These are phyloP conservation scores for Sechiopsis laciniata DNA, from an alignment of 306 rosid species.

Conservation along the genomic window DNA sequence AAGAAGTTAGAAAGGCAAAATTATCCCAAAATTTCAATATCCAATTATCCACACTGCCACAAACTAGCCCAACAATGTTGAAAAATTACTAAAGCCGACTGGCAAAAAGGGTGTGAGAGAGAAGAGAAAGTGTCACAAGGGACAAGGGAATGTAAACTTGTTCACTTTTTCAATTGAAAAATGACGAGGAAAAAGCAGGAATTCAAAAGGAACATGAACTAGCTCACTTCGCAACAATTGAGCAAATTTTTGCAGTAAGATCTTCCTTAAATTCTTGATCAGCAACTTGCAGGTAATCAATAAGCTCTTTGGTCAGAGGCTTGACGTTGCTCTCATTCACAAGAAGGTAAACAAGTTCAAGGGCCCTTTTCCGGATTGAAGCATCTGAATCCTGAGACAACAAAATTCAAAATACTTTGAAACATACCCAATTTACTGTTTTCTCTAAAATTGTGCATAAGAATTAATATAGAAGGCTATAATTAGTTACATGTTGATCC, in stretches of 20 bases:
- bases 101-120: neutral
- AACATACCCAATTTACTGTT: neutral
- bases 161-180: neutral
- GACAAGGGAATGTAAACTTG: slow-evolving; percentile 4
- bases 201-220: neutral
- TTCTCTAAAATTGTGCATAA: neutral
- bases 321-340: slow-evolving; percentile 83
- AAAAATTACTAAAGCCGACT: neutral
- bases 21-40: slow-evolving; percentile 13
- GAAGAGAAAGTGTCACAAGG: neutral
- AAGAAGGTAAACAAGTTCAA: slow-evolving; percentile 86
- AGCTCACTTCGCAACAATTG: slow-evolving; percentile 84
- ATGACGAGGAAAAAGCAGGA: neutral
- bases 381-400: slow-evolving; percentile 88
- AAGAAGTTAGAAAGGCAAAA: neutral
- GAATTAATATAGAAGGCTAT: neutral
- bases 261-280: slow-evolving; percentile 86
- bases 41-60: neutral
- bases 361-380: slow-evolving; percentile 93
- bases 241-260: slow-evolving; percentile 89
- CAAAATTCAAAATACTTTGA: slow-evolving; percentile 30
- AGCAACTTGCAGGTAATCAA: slow-evolving; percentile 82
- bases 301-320: slow-evolving; percentile 78
- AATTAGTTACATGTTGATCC: slow-evolving; percentile 3
- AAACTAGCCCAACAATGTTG: neutral